Evolutionary conservation across 176 grass and related monocot genomes (phyloP).

Genomic region (Carex kokanica): DNA sequence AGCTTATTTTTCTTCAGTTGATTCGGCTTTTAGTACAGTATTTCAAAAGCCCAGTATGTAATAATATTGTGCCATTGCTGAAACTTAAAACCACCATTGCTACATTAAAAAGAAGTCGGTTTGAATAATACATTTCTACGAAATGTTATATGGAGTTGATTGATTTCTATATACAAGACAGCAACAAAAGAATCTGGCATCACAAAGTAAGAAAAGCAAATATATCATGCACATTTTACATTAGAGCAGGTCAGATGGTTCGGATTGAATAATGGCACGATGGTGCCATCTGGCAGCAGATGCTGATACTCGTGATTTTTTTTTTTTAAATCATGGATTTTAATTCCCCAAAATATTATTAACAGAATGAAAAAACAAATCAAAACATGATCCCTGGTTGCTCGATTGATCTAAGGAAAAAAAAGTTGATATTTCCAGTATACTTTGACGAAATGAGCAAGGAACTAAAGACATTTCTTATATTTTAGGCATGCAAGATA

Average conservation of each 20-base stretch:
- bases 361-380: not conserved
- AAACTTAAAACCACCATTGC: not conserved
- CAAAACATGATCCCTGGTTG: not conserved
- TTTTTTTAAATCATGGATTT: not conserved
- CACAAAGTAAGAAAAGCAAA: conserved; percentile 6
- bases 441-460: not conserved
- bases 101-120: not conserved
- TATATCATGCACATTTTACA: not conserved
- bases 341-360: not conserved
- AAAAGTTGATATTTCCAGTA: not conserved
- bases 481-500: not conserved
- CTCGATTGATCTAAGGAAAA: not conserved
- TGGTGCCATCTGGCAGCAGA: not conserved
- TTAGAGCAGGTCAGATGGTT: not conserved
- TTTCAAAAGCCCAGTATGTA: not conserved
- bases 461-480: not conserved
- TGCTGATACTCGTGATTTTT: not conserved
- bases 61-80: not conserved
- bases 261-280: conserved; percentile 12
- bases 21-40: not conserved
- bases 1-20: not conserved
- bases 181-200: not conserved
- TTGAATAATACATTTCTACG: not conserved
- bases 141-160: not conserved
- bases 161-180: not conserved